Evolutionary conservation across 306 rosid species (phyloP).

Genomic region (Quercus bicolor): DNA sequence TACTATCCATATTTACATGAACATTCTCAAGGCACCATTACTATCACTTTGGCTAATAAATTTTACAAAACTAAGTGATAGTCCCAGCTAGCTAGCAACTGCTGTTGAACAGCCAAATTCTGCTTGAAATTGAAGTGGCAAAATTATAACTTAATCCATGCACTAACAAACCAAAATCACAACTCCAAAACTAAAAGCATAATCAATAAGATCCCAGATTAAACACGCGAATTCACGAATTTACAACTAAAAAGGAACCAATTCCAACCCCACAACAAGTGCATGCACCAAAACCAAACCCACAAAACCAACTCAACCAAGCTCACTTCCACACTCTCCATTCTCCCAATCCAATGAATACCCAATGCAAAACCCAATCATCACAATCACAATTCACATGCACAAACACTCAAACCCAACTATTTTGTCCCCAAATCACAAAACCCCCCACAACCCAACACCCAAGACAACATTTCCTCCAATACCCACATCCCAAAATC

Average conservation of each 20-base stretch:
- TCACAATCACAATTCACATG: neutral
- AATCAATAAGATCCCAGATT: constrained; percentile 25
- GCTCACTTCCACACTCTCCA: constrained; percentile 37
- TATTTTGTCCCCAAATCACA: constrained; percentile 23
- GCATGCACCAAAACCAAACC: constrained; percentile 16
- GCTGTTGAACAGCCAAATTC: constrained; percentile 3
- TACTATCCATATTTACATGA: constrained; percentile 3
- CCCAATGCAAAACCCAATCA: constrained; percentile 32
- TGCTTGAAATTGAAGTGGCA: constrained; percentile 1
- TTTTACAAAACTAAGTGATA: neutral
- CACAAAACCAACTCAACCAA: constrained; percentile 28
- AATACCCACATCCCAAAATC: constrained; percentile 22
- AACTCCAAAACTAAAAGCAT: neutral
- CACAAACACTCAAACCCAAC: constrained; percentile 32
- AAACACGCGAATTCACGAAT: constrained; percentile 19
- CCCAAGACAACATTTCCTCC: constrained; percentile 32
- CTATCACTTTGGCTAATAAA: neutral
- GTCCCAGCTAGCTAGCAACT: constrained; percentile 22
- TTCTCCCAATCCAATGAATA: constrained; percentile 25
- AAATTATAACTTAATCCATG: constrained; percentile 1
- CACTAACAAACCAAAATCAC: constrained; percentile 17
- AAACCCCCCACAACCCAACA: constrained; percentile 27
- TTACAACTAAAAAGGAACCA: constrained; percentile 11
- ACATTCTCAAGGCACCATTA: constrained; percentile 2
- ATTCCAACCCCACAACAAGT: constrained; percentile 15